phyloP scores from a whole-genome alignment of 1,284 basidiomycete genomes.

The Golubevia sp. region DNA sequence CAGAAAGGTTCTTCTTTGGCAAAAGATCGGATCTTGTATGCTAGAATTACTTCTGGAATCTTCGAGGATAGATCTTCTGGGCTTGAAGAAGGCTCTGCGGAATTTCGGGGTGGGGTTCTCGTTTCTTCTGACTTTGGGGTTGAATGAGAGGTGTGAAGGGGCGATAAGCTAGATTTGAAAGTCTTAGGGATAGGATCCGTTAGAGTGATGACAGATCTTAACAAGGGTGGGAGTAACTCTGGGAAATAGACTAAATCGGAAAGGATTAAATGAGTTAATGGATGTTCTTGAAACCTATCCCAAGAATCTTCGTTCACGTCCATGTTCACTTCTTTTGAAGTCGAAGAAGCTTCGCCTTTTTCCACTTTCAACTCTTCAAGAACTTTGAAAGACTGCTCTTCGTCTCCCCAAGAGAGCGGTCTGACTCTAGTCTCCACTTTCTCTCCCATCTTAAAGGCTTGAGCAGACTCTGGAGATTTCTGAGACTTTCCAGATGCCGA shows the following conservation, averaged over 20 bases:
- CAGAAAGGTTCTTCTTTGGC: conserved; percentile 79
- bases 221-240: conserved; percentile 45
- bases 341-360: not conserved
- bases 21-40: conserved; percentile 76
- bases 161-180: no score
- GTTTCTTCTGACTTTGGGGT: not conserved
- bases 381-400: conserved; percentile 15
- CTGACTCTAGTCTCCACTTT: conserved; percentile 16
- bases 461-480: not conserved
- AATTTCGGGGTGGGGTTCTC: not conserved
- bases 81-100: not conserved
- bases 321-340: not conserved
- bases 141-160: not conserved
- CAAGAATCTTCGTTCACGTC: not conserved
- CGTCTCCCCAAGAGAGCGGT: conserved; percentile 44
- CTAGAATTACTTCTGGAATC: conserved; percentile 38
- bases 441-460: not conserved
- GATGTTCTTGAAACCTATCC: not conserved
- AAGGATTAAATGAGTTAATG: conserved; percentile 47
- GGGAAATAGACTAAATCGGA: conserved; percentile 60
- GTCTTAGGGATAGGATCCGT: conserved; percentile 10
- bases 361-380: conserved; percentile 9
- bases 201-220: conserved; percentile 44
- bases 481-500: no score
- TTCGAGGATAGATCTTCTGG: not conserved